Evolutionary conservation across 192 early-diverging fungal genomes (phyloP).

Genomic region (Backusella luteola): DNA sequence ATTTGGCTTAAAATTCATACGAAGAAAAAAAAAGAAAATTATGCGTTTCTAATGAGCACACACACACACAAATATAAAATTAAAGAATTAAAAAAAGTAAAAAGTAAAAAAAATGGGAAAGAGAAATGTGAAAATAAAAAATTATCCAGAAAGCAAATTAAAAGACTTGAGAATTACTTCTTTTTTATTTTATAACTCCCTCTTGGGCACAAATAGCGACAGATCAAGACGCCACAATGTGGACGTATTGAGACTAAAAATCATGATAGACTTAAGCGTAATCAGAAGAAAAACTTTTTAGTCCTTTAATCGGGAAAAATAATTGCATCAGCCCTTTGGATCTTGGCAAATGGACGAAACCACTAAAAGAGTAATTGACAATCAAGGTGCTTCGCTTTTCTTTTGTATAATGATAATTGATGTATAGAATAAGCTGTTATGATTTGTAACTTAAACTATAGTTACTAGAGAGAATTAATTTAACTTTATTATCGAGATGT

Average conservation of each 20-base stretch:
- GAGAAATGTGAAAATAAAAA: slow-evolving; percentile 1
- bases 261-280: not conserved
- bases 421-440: not conserved
- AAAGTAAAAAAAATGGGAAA: not conserved
- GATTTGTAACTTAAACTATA: not conserved
- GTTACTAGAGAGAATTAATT: not conserved
- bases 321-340: not conserved
- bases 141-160: slow-evolving; percentile 3
- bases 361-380: not conserved
- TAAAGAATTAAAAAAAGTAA: not conserved
- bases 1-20: not conserved
- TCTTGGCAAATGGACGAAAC: not conserved
- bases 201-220: not conserved
- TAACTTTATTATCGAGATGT: not conserved
- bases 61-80: not conserved
- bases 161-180: not conserved
- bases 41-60: not conserved
- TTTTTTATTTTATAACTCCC: slow-evolving; percentile 8
- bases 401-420: not conserved
- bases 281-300: not conserved
- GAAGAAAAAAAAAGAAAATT: not conserved
- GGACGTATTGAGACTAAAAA: slow-evolving; percentile 7
- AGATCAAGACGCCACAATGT: slow-evolving; percentile 7
- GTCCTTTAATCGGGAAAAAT: not conserved
- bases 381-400: not conserved